Base-by-base conservation (phyloP, 805 yeast genomes). In the Wickerhamomyces chaumierensis region DNA sequence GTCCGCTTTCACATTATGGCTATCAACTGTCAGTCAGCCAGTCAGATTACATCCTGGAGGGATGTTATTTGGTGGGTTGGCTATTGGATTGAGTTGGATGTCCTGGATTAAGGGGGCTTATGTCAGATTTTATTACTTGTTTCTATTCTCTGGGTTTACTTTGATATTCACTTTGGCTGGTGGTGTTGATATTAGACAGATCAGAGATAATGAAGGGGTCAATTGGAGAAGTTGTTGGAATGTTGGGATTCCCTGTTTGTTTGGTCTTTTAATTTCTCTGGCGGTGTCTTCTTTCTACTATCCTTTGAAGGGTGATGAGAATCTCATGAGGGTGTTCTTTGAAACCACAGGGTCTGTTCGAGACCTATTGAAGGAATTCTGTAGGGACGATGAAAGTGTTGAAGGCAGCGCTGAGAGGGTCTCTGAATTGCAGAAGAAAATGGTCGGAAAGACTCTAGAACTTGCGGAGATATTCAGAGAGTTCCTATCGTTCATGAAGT, bases 31-130 rank as follows among this genome's bases (percentile, higher is more conserved):
- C 1, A 65, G 69, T 2, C 50, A 50, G n/a, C 62, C 66, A 2
- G 57, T 68, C 0, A 53, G 63, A 17, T 46, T 54, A 9, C 66
- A 66, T 29, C 69, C 61, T 43, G 75, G 74, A 31, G 74, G 72
- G 18, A 56, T 71, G 4, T 46, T 68, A 12, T 68, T 69, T 15
- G 55, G 62, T 1, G 66, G 72, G 33, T 41, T 68, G 18, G 46
- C 63, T 11, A 19, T 68, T 15, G 66, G 69, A 0, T 36, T 68
- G 2, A 46, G 63, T 31, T 31, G 61, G 13, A 49, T 65, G 33
- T 57, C 62, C 3, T 68, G 72, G 71, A 33, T 70, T 11, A 57
- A 61, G 36, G 63, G 69, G 3, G 53, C 56, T 18, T 67, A 51
- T 40, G 60, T 61, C 34, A 55, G 75, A 38, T 49, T 62, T 11